Evolutionary conservation across 2,329 filamentous ascomycete genomes (phyloP), one percentile per base, ranked within the genome.

Genomic region (Fusarium concolor): DNA sequence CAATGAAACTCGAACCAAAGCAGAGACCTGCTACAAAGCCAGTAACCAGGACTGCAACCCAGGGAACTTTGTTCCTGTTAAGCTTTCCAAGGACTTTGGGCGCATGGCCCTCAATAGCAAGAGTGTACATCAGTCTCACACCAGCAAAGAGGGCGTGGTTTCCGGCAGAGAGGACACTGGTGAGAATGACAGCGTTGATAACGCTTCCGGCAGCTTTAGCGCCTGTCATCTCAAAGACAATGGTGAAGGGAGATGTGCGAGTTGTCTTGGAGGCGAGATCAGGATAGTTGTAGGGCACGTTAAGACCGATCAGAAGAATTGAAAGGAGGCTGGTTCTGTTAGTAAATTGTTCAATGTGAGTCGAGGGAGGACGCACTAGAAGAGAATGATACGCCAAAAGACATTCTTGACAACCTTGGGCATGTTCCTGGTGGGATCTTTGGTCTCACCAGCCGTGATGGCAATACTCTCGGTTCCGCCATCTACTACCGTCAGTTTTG

Each of bases 391-490:
- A 7, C 88, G 84, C 86, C 86, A 90, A 71, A 90, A 89, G 38
- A 89, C 87, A 56, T 90, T 90, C 68, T 87, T 87, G 44, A 90
- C 86, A 4, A 90, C 89, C 5, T 83, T 83, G 2, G 89, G 89
- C 33, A 91, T 78, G 56, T 84, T 89, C 65, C 83, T 84, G 18
- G 85, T 82, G 0, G 89, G 89, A 67, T 90, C 83, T 68, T 85
- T 87, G 3, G 89, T 90, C 75, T 91, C 89, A 42, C 88, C 88
- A 2, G 88, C 88, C 0, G 89, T 90, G 58, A 90, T 88, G 50
- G 87, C 88, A 47, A 90, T 89, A 33, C 84, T 87, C 75, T 90
- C 88, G 4, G 87, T 89, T 52, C 88, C 89, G 33, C 77, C 77
- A 33, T 78, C 77, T 79, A 10, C 28, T 6, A 18, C 38, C 29